Percentiles rank a stretch among this genome's conserved stretches.
These are phyloP conservation scores for Helicostylum pulchrum DNA, from an alignment of 192 early-diverging fungal species.

Conservation along the genomic window DNA sequence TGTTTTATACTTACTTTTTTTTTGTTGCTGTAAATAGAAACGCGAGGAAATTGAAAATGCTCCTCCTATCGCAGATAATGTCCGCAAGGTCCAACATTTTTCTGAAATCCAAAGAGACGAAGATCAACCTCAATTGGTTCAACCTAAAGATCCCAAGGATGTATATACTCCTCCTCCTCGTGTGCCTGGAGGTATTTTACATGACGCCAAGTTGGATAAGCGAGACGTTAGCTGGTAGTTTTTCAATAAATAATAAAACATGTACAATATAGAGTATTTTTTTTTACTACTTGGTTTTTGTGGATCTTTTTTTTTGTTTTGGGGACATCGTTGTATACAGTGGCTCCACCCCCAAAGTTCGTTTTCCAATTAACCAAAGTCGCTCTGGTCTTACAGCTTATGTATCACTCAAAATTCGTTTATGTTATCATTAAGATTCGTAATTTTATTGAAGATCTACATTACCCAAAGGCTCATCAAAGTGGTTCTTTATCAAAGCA, in stretches of 20 bases:
- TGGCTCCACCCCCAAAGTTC: too few species aligned
- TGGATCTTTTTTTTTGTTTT: too few species aligned
- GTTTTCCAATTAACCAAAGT: neutral
- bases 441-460: neutral
- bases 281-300: too few species aligned
- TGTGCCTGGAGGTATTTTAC: constrained; percentile 18
- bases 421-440: neutral
- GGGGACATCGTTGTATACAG: too few species aligned
- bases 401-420: constrained; percentile 7
- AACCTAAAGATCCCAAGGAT: constrained; percentile 17
- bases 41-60: neutral
- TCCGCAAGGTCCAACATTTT: constrained; percentile 29
- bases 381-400: too few species aligned
- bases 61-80: neutral
- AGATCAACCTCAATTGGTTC: constrained; percentile 15
- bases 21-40: neutral
- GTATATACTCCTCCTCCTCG: constrained; percentile 31
- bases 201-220: neutral
- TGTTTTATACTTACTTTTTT: neutral
- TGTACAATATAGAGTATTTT: too few species aligned
- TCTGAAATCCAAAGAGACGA: constrained; percentile 29
- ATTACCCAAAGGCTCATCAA: neutral
- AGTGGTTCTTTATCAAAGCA: neutral
- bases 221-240: constrained; percentile 23
- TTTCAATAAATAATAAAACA: neutral